These are phyloP conservation scores for Gloeophyllum trabeum DNA, from an alignment of 768 basidiomycete species.

Conservation along the genomic window DNA sequence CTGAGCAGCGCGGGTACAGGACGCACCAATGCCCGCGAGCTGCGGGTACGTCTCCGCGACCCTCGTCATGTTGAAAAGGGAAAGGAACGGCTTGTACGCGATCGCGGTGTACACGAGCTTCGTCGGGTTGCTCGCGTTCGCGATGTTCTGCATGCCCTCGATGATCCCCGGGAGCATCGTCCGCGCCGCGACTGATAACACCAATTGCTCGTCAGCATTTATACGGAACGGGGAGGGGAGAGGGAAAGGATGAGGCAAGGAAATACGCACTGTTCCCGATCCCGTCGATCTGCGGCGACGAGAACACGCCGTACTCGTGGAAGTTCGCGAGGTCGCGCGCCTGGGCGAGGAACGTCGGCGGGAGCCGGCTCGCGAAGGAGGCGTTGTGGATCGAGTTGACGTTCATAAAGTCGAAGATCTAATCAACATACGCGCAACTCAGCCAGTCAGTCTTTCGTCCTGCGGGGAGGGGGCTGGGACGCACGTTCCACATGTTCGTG, in stretches of 20 bases:
- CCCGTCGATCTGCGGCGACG: constrained; percentile 33
- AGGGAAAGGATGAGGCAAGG: not conserved
- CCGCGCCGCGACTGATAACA: constrained; percentile 46
- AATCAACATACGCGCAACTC: not conserved
- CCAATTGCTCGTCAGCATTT: too few relatives aligned
- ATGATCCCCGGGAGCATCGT: constrained; percentile 54
- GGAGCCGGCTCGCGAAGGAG: constrained; percentile 35
- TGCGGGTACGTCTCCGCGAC: constrained; percentile 35
- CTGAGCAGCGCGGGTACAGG: too few relatives aligned
- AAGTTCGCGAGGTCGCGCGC: constrained; percentile 47
- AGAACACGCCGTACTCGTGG: constrained; percentile 66
- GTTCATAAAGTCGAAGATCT: constrained; percentile 70
- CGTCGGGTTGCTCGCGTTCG: constrained; percentile 34
- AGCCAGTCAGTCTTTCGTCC: not conserved
- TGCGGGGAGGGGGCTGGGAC: not conserved
- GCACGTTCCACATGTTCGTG: constrained; percentile 52
- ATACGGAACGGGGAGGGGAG: not conserved
- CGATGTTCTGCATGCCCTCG: constrained; percentile 37
- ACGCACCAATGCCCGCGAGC: constrained; percentile 46
- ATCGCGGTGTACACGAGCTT: constrained; percentile 50
- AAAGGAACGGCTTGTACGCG: constrained; percentile 71
- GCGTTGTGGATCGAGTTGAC: constrained; percentile 59
- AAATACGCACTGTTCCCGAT: constrained; percentile 55
- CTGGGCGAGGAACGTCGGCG: constrained; percentile 37
- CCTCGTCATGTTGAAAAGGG: constrained; percentile 69